Evolutionary conservation across 164 flowering plant genomes (phyloP).

Genomic region (Pachysandra terminalis): DNA sequence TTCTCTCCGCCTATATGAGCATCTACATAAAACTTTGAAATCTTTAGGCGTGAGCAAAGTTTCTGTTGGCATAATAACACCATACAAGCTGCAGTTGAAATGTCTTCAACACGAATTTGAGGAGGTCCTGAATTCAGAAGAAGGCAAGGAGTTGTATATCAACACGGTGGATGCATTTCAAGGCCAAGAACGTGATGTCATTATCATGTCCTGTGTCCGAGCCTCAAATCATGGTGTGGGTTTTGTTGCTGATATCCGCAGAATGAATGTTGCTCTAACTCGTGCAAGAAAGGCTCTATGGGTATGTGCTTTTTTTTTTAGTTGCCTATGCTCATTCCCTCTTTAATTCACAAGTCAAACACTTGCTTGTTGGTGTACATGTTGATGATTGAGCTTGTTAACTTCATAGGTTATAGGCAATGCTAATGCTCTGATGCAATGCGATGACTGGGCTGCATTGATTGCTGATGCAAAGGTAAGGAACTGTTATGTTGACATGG

Average conservation of each 20-base stretch:
- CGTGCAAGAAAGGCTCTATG: conserved; percentile 96
- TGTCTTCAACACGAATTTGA: conserved; percentile 87
- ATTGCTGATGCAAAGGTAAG: conserved; percentile 64
- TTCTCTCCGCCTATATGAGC: conserved; percentile 76
- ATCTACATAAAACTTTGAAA: conserved; percentile 74
- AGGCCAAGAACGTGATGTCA: conserved; percentile 98
- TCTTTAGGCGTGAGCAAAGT: conserved; percentile 61
- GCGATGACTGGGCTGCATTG: conserved; percentile 73
- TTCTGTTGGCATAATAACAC: conserved; percentile 91
- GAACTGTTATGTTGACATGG: conserved; percentile 57
- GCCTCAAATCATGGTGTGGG: conserved; percentile 95
- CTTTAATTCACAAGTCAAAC: too few relatives aligned
- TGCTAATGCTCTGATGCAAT: conserved; percentile 51
- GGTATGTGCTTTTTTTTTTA: conserved; percentile 55
- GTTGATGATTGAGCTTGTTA: not conserved
- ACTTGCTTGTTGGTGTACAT: not conserved
- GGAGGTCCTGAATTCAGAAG: conserved; percentile 72
- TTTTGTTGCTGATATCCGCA: conserved; percentile 91
- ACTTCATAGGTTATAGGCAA: conserved; percentile 68
- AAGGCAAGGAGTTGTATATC: conserved; percentile 84
- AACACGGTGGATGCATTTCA: conserved; percentile 99
- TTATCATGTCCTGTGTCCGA: conserved; percentile 98
- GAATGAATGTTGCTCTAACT: conserved; percentile 99
- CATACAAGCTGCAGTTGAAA: conserved; percentile 92
- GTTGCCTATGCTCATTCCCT: too few relatives aligned